Conservation (phyloP, 352 stramenopile species). For the Globisporangium cystogenes region DNA sequence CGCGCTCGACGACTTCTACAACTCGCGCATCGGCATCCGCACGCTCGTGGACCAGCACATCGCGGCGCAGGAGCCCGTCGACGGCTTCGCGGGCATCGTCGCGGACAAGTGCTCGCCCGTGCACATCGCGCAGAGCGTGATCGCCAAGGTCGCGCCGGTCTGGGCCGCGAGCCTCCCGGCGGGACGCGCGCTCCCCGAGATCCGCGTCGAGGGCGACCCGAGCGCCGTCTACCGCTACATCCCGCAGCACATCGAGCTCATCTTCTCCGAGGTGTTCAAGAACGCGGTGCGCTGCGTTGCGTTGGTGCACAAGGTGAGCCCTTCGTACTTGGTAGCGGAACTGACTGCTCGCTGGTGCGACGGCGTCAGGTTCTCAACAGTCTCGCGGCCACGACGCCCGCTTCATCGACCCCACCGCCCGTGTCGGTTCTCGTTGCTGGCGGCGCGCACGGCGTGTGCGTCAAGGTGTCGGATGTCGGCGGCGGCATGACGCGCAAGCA, state of each 20-base stretch:
- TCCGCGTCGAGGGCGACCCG: constrained; percentile 44
- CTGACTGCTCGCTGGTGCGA: not conserved
- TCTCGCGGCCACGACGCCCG: constrained; percentile 16
- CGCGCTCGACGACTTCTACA: constrained; percentile 82
- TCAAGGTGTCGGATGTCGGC: constrained; percentile 76
- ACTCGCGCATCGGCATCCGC: constrained; percentile 77
- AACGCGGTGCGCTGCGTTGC: constrained; percentile 35
- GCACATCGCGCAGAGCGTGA: constrained; percentile 51
- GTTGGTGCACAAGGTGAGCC: not conserved
- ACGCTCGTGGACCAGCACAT: constrained; percentile 83
- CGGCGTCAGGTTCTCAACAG: constrained; percentile 38
- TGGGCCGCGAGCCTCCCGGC: constrained; percentile 43
- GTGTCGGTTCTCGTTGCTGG: constrained; percentile 62
- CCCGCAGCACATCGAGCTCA: constrained; percentile 77
- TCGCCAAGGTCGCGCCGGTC: constrained; percentile 43
- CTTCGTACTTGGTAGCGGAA: not conserved
- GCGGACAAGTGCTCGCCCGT: constrained; percentile 61
- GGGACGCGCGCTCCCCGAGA: constrained; percentile 43
- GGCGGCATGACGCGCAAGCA: constrained; percentile 71
- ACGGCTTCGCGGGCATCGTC: constrained; percentile 62
- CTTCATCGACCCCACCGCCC: constrained; percentile 27
- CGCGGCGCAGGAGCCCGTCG: constrained; percentile 44
- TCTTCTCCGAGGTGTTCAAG: constrained; percentile 79
- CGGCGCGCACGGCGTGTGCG: constrained; percentile 62
- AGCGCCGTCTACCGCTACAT: constrained; percentile 74